These are phyloP conservation scores for Tolypocladium sp. DNA, from an alignment of 2,329 filamentous ascomycete species.

Conservation along the genomic window DNA sequence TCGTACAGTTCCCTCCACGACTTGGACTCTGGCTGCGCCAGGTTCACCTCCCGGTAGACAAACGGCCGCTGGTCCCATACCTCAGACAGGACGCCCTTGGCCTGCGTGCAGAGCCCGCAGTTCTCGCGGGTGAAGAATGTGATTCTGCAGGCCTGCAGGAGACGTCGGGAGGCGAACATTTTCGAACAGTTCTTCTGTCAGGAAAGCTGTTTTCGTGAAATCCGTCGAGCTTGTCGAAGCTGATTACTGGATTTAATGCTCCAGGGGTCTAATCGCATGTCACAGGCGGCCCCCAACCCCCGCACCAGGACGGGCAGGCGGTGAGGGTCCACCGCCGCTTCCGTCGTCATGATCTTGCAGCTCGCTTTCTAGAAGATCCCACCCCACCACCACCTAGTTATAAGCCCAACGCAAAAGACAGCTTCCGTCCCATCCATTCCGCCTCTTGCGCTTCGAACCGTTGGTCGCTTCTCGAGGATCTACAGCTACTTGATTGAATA, in stretches of 20 bases:
- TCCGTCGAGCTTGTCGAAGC: not conserved
- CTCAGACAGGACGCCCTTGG: constrained; percentile 56
- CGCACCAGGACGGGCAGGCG: constrained; percentile 25
- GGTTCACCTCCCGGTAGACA: constrained; percentile 60
- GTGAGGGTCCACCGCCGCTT: constrained; percentile 14
- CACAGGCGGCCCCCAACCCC: constrained; percentile 10
- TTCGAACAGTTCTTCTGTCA: not conserved
- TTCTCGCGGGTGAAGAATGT: constrained; percentile 67
- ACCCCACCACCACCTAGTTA: constrained; percentile 15
- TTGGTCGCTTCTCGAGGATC: not conserved
- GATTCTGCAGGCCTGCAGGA: constrained; percentile 51
- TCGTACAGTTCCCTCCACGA: constrained; percentile 68
- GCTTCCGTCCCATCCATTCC: not conserved
- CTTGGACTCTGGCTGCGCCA: constrained; percentile 52
- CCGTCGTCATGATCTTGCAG: constrained; percentile 14
- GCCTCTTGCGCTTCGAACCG: not conserved
- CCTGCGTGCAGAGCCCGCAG: constrained; percentile 62
- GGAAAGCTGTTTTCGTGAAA: not conserved
- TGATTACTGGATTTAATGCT: not conserved
- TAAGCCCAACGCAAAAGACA: not conserved
- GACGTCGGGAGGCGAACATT: constrained; percentile 43
- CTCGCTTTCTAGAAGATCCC: constrained; percentile 31
- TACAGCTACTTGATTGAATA: not conserved
- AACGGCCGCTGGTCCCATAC: constrained; percentile 62
- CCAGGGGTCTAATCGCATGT: not conserved